phyloP scores from a whole-genome alignment of 2,329 filamentous ascomycete species.

The Cucurbitaria berberidis region DNA sequence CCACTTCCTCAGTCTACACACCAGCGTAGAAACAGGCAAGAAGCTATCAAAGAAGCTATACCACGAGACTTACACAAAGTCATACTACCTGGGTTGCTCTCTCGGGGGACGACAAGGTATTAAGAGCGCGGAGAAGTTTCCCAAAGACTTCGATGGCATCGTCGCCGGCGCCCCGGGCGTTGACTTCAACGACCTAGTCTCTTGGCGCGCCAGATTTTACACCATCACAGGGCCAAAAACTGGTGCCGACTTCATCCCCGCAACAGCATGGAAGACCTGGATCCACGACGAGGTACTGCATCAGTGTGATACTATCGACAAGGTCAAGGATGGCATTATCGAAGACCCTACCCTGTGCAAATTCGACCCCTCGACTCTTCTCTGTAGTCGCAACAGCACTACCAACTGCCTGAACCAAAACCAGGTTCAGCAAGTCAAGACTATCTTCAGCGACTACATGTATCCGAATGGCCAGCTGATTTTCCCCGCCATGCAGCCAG shows the following conservation, averaged over 20 bases:
- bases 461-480: slow-evolving; percentile 52
- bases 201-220: slow-evolving; percentile 41
- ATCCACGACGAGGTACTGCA: slow-evolving; percentile 54
- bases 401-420: slow-evolving; percentile 50
- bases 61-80: slow-evolving; percentile 44
- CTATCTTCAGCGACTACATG: slow-evolving; percentile 52
- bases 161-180: slow-evolving; percentile 41
- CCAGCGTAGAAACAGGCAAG: slow-evolving; percentile 48
- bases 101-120: slow-evolving; percentile 44
- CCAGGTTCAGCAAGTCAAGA: slow-evolving; percentile 53
- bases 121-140: slow-evolving; percentile 35
- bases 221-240: slow-evolving; percentile 30
- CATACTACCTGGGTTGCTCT: slow-evolving; percentile 46
- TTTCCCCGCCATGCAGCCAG: slow-evolving; percentile 57
- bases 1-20: slow-evolving; percentile 41
- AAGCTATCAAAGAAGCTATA: slow-evolving; percentile 48
- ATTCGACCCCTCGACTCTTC: slow-evolving; percentile 48
- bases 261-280: slow-evolving; percentile 29
- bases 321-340: slow-evolving; percentile 56
- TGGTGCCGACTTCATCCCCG: slow-evolving; percentile 30
- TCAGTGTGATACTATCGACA: slow-evolving; percentile 59
- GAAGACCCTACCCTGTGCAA: slow-evolving; percentile 49
- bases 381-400: slow-evolving; percentile 37
- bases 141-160: slow-evolving; percentile 45
- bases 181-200: slow-evolving; percentile 38